Evolutionary conservation across 306 rosid species (phyloP), one percentile per base, ranked within the genome.

Genomic region (Cucumis melo): DNA sequence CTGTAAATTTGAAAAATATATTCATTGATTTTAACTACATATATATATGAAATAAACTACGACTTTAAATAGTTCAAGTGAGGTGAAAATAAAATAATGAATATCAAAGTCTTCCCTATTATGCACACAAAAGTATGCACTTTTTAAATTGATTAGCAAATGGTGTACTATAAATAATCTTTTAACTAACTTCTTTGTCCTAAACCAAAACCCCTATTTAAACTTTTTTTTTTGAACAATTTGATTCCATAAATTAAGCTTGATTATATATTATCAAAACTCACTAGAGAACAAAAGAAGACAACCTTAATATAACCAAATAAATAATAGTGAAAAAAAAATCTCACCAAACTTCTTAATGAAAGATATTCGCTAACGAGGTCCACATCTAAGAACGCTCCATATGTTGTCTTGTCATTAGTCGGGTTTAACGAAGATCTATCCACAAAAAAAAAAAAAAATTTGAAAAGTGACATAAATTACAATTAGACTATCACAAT

Each of bases 271-370:
- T 14, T 29, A 29, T 62, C 8, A 63, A 63, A 63, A 63, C 2
- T 24, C 9, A 24, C 10, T 24, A 19, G 65, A 59, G 4, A 13
- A 24, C 24, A n/a, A 57, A 57, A 20, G 20, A 9, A 50, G 15
- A 50, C 5, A 46, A 46, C 5, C 53, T 46, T 46, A 50, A 50
- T 17, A 53, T 1, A 53, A 6, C 27, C 13, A 5, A 8, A 8
- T 2, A 7, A 8, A 8, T 19, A 54, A 54, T 15, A 17, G 2
- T 32, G 19, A 1, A 6, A n/a, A 17, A 38, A 38, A 9, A 74
- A 78, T 51, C 96, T 87, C 80, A 92, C 96, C 96, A 92, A 83
- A 74, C 80, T 92, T 84, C 93, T 88, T 0, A 92, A 77, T 0
- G 96, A 87, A 8, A 92, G 36, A 2, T 84, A 79, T 67, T 82